Base-by-base conservation (phyloP, 164 flowering plant genomes). In the Nymphaea colorata region DNA sequence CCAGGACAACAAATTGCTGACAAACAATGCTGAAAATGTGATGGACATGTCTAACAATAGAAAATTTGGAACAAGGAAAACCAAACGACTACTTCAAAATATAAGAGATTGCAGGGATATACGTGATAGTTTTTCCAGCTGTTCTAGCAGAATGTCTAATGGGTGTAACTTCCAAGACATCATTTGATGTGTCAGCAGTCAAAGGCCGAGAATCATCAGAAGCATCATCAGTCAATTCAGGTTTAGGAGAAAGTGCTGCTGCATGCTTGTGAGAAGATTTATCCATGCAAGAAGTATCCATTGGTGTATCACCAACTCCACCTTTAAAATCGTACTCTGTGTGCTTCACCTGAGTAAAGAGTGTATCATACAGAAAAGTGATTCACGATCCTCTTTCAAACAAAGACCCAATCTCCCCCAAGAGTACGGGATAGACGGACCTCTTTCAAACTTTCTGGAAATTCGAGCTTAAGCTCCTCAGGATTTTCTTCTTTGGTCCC, bases 401-500 rank as follows among this genome's bases (percentile, higher is more conserved):
- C 7, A 45, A 0, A 45, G 11, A 5, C 11, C 53, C 53, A 45
- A 10, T 45, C 53, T 45, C 53, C 5, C 5, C 5, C 7, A 45
- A 45, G 11, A 45, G 53, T 45, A 5, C 53, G 2, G 53, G 7
- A 45, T 45, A 10, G 36, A 62, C 80, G 66, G 67, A 91, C 96
- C 94, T 81, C 79, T 73, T 42, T 71, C 66, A 91, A 65, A 70
- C 88, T 89, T 74, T 83, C 77, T 4, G 97, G 98, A 74, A 91
- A 88, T 61, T 86, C 91, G 42, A 94, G 86, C 41, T 75, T 77
- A 25, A 75, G 74, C 82, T 91, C 98, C 71, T 86, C 90, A 2
- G 96, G 96, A 74, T 91, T 94, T 69, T 89, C 95, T 18, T 86
- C 95, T 76, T 84, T 87, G 62, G 15, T 86, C 66, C 98, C 96